Evolutionary conservation across 1,284 basidiomycete genomes (phyloP), one percentile per base, ranked within the genome.

Genomic region (Fistulinella staudtii): DNA sequence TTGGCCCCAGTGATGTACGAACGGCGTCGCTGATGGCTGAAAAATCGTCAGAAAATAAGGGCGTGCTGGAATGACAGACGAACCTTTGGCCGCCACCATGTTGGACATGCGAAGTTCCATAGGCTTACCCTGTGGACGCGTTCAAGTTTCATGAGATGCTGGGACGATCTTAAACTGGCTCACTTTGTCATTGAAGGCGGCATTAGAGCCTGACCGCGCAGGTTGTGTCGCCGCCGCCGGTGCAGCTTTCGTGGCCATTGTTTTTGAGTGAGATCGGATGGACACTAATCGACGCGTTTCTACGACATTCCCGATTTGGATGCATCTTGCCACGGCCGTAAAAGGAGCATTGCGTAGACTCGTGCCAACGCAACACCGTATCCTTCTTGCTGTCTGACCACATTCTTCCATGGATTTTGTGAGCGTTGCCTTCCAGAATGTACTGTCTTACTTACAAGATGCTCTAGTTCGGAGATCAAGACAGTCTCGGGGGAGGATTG

Each of bases 11-110:
- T 41, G 93, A 97, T 40, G 96, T 99, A 60, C 96, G 78, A 28
- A 99, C 93, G 41, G 93, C 95, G 73, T 98, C 95, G 58, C 93
- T 93, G 59, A 99, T 96, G 27, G 96, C 95, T 96, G 54, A 17
- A 37, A 31, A 28, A 45, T 50, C 36, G 48, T 47, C 4, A 63
- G 39, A 47, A 37, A 43, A 17, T n/a, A 9, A 35, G 15, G 44
- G 30, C 10, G 22, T 27, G 18, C 27, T 15, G 31, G 36, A 36
- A 41, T 30, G n/a, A 24, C 7, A 29, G 40, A 61, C 72, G 39
- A 49, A 89, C 93, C 90, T 76, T 96, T 96, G 22, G 93, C 93
- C 33, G 93, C 93, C 51, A 93, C 86, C 89, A 97, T 85, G 68
- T 96, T 97, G 43, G 91, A 94, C 69, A 93, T 71, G 52, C 93